These are phyloP conservation scores for Cryptococcus sp. DNA, from an alignment of 1,284 basidiomycete species.

Conservation along the genomic window DNA sequence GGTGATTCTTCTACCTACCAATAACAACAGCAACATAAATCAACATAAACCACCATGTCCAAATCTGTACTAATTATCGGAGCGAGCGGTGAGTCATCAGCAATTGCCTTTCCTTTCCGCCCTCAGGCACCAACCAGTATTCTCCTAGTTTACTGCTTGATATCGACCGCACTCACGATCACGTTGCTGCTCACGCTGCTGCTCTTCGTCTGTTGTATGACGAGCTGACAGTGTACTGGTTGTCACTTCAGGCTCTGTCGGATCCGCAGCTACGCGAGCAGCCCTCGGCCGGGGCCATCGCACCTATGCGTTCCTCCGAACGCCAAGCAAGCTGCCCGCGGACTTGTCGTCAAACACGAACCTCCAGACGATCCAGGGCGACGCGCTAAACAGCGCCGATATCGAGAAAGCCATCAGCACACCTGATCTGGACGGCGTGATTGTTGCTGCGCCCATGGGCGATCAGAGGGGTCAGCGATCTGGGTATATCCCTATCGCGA, in stretches of 20 bases:
- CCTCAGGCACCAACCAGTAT: too few relatives aligned
- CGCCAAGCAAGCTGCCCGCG: slow-evolving; percentile 9
- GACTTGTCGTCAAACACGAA: neutral
- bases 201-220: too few relatives aligned
- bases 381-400: slow-evolving; percentile 1
- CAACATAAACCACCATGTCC: too few relatives aligned
- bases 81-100: too few relatives aligned
- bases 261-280: slow-evolving; percentile 11
- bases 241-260: slow-evolving; percentile 8
- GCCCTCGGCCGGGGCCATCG: neutral
- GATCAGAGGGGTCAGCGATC: slow-evolving; percentile 6
- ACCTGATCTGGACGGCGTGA: slow-evolving; percentile 5
- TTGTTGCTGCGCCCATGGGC: slow-evolving; percentile 13
- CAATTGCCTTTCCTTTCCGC: too few relatives aligned
- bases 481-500: slow-evolving; percentile 8
- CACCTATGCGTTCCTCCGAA: slow-evolving; percentile 11
- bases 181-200: too few relatives aligned
- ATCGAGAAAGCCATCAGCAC: neutral
- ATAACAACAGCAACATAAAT: too few relatives aligned
- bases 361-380: slow-evolving; percentile 8
- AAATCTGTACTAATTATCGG: too few relatives aligned
- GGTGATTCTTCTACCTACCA: too few relatives aligned
- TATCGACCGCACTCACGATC: too few relatives aligned
- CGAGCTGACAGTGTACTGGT: too few relatives aligned
- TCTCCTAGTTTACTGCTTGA: too few relatives aligned